These are phyloP conservation scores for Epichloe gansuensis DNA, from an alignment of 2,329 filamentous ascomycete species.

Conservation along the genomic window DNA sequence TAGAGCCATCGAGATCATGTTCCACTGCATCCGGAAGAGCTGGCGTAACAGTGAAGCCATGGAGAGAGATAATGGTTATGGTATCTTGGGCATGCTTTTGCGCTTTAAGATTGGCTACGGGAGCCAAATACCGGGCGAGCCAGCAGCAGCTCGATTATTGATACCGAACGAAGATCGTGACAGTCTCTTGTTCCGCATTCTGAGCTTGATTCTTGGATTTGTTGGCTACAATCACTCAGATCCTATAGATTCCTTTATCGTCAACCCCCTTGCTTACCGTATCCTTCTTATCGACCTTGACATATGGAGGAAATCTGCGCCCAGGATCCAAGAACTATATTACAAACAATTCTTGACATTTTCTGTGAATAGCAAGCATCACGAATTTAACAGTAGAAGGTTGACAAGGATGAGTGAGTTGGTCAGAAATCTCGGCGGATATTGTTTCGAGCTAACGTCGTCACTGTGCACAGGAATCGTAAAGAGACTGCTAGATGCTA, in stretches of 20 bases:
- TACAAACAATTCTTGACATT: constrained; percentile 88
- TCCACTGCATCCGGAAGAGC: constrained; percentile 74
- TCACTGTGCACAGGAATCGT: constrained; percentile 54
- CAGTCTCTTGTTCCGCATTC: constrained; percentile 46
- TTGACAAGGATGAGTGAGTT: constrained; percentile 77
- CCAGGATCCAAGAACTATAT: constrained; percentile 72
- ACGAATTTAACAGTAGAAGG: constrained; percentile 80
- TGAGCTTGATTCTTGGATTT: constrained; percentile 70
- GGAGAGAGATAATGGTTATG: constrained; percentile 90
- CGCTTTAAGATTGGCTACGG: constrained; percentile 63
- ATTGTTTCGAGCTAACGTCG: constrained; percentile 8
- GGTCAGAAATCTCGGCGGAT: not conserved
- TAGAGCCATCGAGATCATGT: constrained; percentile 69
- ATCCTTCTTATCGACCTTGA: constrained; percentile 86
- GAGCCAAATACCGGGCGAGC: constrained; percentile 17
- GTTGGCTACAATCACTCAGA: constrained; percentile 75
- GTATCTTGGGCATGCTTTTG: constrained; percentile 70
- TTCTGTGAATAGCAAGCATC: constrained; percentile 78
- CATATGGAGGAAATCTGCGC: constrained; percentile 72
- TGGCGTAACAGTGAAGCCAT: constrained; percentile 98
- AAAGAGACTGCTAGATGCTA: constrained; percentile 75
- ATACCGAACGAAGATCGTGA: constrained; percentile 42
- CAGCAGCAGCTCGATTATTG: constrained; percentile 24
- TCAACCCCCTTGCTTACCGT: constrained; percentile 93
- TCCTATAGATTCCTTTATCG: constrained; percentile 80